Evolutionary conservation across 129 eudicot species (phyloP).

Genomic region (Flaveria linearis): DNA sequence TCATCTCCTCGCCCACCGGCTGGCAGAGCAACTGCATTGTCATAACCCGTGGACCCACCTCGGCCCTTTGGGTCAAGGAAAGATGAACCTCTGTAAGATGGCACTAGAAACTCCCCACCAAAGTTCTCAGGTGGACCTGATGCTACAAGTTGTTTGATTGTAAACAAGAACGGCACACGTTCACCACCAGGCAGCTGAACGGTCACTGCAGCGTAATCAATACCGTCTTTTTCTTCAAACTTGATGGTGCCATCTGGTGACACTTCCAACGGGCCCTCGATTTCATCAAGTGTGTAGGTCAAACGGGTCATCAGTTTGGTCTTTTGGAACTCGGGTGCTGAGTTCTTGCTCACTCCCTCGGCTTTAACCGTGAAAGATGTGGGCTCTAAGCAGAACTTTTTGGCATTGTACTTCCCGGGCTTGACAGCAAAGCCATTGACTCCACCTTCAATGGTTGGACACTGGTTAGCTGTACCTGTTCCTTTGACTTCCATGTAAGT

Average conservation of each 20-base stretch:
- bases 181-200: conserved; percentile 98
- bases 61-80: conserved; percentile 99
- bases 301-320: conserved; percentile 97
- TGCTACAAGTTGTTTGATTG: conserved; percentile 85
- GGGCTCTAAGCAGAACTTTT: conserved; percentile 91
- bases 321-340: conserved; percentile 87
- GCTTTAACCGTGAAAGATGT: conserved; percentile 94
- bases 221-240: conserved; percentile 94
- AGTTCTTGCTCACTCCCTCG: conserved; percentile 77
- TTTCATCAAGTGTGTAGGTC: conserved; percentile 95
- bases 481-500: conserved; percentile 98
- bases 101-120: conserved; percentile 79
- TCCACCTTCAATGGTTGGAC: conserved; percentile 92
- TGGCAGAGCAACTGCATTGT: conserved; percentile 85
- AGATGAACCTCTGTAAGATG: conserved; percentile 95
- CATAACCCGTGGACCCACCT: conserved; percentile 92
- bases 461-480: conserved; percentile 95
- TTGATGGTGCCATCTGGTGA: conserved; percentile 69
- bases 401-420: conserved; percentile 83
- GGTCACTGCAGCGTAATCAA: conserved; percentile 93
- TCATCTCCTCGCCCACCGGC: conserved; percentile 97
- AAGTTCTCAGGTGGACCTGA: conserved; percentile 84
- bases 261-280: conserved; percentile 93
- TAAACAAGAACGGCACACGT: conserved; percentile 88
- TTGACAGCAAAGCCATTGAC: conserved; percentile 63